Evolutionary conservation across 2,329 filamentous ascomycete species (phyloP), one percentile per base, ranked within the genome.

Genomic region (Xylariaceae sp.): DNA sequence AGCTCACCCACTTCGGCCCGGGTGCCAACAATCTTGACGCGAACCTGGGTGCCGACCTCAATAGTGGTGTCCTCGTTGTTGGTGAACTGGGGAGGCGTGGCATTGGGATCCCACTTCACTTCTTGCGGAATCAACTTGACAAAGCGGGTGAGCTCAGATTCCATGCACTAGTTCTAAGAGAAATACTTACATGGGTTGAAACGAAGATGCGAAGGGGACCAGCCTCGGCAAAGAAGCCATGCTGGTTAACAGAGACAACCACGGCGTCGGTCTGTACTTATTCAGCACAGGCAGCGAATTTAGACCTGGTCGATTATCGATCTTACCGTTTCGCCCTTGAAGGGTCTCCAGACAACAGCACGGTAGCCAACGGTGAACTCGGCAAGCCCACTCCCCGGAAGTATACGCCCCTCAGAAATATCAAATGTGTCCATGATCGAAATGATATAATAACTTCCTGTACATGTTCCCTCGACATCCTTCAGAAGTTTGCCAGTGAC

Each of bases 371-470:
- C 92, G 0, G 90, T 96, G 72, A 97, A 99, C 75, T 97, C 91
- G 19, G 95, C 93, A 65, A 96, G 83, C 9, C 93, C 95, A 60
- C 89, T 96, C 7, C 93, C 91, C 2, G 95, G 93, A 54, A 97
- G 84, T 60, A 99, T 93, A 66, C 91, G 89, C 12, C 93, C 93
- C 70, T 96, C 92, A 16, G 91, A 96, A 69, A 98, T 93, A 66
- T 97, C 90, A 69, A 96, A 93, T 47, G 93, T 90, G 74, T 97
- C 93, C 86, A 99, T 93, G 69, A 99, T 96, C 71, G 92, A 95
- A 67, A 99, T 95, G 71, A 99, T 96, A 75, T 95, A 98, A 80
- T 96, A 97, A 73, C 91, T 91, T 56, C 95, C 95, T 2, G 92
- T 95, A 75, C 93, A 97, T 42, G 90, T 93, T 20, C 95, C 95